phyloP scores from a whole-genome alignment of 176 grass and related monocot genomes.

The Luzula sylvatica region DNA sequence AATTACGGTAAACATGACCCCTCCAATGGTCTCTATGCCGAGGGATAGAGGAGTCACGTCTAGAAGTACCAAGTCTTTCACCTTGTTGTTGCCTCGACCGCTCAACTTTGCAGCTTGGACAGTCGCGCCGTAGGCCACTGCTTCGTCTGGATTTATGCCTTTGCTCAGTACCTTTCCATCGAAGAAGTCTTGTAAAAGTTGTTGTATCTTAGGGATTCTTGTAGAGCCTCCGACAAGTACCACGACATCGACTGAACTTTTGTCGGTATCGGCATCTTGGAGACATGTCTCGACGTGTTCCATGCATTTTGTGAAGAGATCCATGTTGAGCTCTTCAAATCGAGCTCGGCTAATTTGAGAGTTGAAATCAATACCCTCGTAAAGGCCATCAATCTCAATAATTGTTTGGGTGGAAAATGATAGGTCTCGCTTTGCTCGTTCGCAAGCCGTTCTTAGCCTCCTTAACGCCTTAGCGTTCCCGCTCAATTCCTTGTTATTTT shows the following conservation, averaged over 20 bases:
- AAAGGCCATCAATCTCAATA: conserved; percentile 60
- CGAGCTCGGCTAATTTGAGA: conserved; percentile 52
- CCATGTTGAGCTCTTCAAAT: too few species aligned
- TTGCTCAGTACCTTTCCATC: conserved; percentile 86
- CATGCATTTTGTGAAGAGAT: conserved; percentile 83
- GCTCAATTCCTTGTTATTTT: conserved; percentile 83
- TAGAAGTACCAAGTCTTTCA: conserved; percentile 62
- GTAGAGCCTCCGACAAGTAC: conserved; percentile 75
- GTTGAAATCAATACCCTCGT: conserved; percentile 77
- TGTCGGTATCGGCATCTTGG: conserved; percentile 64
- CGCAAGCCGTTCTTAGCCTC: too few species aligned
- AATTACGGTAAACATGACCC: conserved; percentile 54
- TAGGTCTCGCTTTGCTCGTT: too few species aligned
- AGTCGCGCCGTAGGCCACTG: conserved; percentile 60
- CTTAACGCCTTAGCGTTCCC: conserved; percentile 56
- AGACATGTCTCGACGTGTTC: conserved; percentile 72
- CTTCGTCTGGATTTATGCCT: conserved; percentile 89
- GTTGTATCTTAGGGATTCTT: conserved; percentile 71
- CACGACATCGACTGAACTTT: conserved; percentile 46
- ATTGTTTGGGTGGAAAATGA: too few species aligned
- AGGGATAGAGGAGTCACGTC: conserved; percentile 81
- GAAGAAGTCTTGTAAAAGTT: conserved; percentile 72
- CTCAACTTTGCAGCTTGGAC: too few species aligned
- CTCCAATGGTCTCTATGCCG: conserved; percentile 57
- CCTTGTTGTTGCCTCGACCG: conserved; percentile 62